Percentiles rank a stretch among this genome's conserved stretches.
Conservation (phyloP, 306 rosid species). For the Begonia loranthoides region DNA sequence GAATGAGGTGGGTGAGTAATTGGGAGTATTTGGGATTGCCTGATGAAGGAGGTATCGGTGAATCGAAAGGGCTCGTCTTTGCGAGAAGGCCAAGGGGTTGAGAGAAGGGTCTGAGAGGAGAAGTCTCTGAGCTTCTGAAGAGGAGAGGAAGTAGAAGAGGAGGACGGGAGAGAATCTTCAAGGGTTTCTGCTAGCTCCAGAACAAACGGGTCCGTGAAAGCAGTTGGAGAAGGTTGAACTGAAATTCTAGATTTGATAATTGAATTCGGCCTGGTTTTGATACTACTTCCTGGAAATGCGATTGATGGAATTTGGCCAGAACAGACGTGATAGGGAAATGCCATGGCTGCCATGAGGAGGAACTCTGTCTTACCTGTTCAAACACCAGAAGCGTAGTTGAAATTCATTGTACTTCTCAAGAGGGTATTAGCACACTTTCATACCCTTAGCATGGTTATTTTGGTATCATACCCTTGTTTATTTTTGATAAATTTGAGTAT, state of each 20-base stretch:
- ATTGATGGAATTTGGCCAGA: too few species aligned
- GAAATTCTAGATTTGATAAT: slow-evolving; percentile 20
- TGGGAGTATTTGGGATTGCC: slow-evolving; percentile 52
- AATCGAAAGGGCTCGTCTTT: slow-evolving; percentile 82
- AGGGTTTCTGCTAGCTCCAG: slow-evolving; percentile 81
- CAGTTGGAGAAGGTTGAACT: slow-evolving; percentile 19
- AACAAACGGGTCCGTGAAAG: slow-evolving; percentile 64
- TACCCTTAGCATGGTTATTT: too few species aligned
- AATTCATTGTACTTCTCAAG: too few species aligned
- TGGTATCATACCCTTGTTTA: too few species aligned
- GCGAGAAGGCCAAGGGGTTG: slow-evolving; percentile 89
- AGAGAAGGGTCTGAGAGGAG: slow-evolving; percentile 52
- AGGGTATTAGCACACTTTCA: too few species aligned
- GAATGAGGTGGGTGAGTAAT: slow-evolving; percentile 21
- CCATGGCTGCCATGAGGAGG: too few species aligned
- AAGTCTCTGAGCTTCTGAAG: slow-evolving; percentile 59
- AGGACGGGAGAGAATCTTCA: slow-evolving; percentile 54
- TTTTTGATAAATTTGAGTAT: too few species aligned
- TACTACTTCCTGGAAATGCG: background rate
- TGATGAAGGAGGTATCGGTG: slow-evolving; percentile 70
- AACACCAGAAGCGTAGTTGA: too few species aligned
- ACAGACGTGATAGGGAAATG: too few species aligned
- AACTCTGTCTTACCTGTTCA: too few species aligned
- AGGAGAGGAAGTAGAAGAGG: slow-evolving; percentile 22
- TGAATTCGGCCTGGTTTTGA: slow-evolving; percentile 12